phyloP scores from a whole-genome alignment of 805 yeast genomes.

The Teunomyces cretensis region DNA sequence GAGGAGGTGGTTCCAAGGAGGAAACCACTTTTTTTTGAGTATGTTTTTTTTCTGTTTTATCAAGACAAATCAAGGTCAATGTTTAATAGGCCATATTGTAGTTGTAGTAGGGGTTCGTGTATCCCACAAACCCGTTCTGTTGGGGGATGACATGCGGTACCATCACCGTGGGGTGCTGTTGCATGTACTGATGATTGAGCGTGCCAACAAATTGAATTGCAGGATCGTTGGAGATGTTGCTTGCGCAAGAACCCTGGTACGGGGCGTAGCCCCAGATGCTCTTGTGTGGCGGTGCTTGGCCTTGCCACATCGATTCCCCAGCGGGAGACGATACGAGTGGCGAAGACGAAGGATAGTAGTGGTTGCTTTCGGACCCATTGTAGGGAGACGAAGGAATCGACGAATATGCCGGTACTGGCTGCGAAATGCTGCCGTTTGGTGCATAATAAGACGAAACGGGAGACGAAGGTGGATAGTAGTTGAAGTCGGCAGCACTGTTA shows the following conservation, averaged over 20 bases:
- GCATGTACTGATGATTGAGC: slow-evolving; percentile 6
- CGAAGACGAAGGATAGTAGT: slow-evolving; percentile 19
- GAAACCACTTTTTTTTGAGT: neutral
- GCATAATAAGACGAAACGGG: slow-evolving; percentile 23
- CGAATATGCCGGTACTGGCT: slow-evolving; percentile 1
- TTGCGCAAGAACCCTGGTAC: neutral
- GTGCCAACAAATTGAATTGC: slow-evolving; percentile 22
- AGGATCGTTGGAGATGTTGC: slow-evolving; percentile 13
- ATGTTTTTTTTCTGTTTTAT: slow-evolving; percentile 1
- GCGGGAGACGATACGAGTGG: slow-evolving; percentile 26
- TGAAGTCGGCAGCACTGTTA: slow-evolving; percentile 3
- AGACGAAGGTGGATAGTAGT: slow-evolving; percentile 21
- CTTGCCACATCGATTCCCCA: slow-evolving; percentile 5
- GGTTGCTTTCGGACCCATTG: slow-evolving; percentile 8
- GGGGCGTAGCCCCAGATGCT: slow-evolving; percentile 27
- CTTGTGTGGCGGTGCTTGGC: slow-evolving; percentile 5
- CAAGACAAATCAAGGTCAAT: neutral
- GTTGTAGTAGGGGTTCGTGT: slow-evolving; percentile 38
- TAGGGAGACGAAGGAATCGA: slow-evolving; percentile 3
- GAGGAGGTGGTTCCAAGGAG: neutral
- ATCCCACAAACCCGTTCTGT: slow-evolving; percentile 27
- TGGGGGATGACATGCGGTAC: slow-evolving; percentile 7
- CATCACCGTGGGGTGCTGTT: slow-evolving; percentile 5
- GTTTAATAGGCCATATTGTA: slow-evolving; percentile 25
- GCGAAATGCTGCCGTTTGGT: neutral